phyloP scores from a whole-genome alignment of 2,329 filamentous ascomycete genomes.

The Colletotrichum eremochloae region DNA sequence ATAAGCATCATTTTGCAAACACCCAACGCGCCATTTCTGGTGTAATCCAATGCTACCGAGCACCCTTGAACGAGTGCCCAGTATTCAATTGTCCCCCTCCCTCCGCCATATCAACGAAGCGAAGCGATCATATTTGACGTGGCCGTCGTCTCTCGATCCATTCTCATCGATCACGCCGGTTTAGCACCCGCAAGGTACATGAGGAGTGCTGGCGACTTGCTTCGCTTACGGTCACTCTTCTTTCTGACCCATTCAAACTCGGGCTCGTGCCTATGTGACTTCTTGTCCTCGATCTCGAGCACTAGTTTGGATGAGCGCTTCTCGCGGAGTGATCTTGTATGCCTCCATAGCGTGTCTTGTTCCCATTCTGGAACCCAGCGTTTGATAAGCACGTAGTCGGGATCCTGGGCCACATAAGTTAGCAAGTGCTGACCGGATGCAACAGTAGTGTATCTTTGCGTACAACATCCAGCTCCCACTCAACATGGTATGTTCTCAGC shows the following conservation, averaged over 20 bases:
- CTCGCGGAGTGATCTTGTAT: constrained; percentile 76
- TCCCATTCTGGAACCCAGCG: constrained; percentile 79
- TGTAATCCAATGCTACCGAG: background rate
- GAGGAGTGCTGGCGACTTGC: constrained; percentile 68
- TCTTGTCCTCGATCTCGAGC: constrained; percentile 61
- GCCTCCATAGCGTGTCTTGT: constrained; percentile 79
- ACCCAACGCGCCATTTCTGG: background rate
- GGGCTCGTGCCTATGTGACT: constrained; percentile 57
- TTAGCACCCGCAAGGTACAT: constrained; percentile 69
- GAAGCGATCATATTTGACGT: background rate
- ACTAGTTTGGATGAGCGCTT: constrained; percentile 60
- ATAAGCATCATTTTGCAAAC: background rate
- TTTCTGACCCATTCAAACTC: constrained; percentile 71
- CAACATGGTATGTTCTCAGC: constrained; percentile 66
- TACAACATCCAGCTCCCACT: constrained; percentile 70
- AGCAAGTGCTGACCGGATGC: background rate
- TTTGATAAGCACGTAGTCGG: constrained; percentile 80
- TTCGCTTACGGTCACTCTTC: constrained; percentile 66
- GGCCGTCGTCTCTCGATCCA: background rate
- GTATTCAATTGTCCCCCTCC: background rate
- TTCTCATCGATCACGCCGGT: constrained; percentile 51
- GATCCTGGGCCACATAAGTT: constrained; percentile 61
- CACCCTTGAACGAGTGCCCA: background rate
- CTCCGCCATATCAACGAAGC: background rate
- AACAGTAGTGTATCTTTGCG: constrained; percentile 45